Evolutionary conservation across 768 basidiomycete species (phyloP).

Genomic region (Lactifluus volemus): DNA sequence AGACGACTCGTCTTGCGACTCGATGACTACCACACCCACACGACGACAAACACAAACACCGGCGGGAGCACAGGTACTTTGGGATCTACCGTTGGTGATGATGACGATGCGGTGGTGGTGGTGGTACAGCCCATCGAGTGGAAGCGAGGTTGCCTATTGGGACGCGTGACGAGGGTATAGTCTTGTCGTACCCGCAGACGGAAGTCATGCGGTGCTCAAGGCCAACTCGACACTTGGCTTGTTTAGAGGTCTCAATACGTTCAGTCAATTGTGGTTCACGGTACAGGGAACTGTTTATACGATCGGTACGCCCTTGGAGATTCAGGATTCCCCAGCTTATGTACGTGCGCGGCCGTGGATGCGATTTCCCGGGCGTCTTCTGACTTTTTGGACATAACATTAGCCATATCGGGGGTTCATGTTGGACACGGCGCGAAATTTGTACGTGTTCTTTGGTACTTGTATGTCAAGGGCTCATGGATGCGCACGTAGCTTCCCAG

Average conservation of each 20-base stretch:
- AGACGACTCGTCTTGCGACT: conserved; percentile 38
- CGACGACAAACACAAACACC: background rate
- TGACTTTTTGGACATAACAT: too few relatives aligned
- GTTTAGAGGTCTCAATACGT: conserved; percentile 46
- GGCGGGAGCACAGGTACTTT: background rate
- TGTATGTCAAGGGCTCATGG: too few relatives aligned
- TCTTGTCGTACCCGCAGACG: conserved; percentile 32
- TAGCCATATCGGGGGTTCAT: too few relatives aligned
- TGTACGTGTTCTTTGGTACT: too few relatives aligned
- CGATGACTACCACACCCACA: too few relatives aligned
- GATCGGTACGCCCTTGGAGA: conserved; percentile 32
- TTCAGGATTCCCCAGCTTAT: conserved; percentile 42
- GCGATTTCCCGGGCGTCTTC: too few relatives aligned
- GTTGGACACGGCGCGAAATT: too few relatives aligned
- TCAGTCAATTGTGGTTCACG: conserved; percentile 45
- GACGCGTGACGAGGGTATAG: conserved; percentile 37
- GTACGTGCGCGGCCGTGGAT: conserved; percentile 25
- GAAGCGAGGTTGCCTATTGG: conserved; percentile 31
- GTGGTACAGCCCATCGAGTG: conserved; percentile 24
- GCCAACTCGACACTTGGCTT: conserved; percentile 44
- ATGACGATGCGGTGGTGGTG: too few relatives aligned
- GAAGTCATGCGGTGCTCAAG: conserved; percentile 28
- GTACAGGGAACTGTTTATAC: conserved; percentile 29
- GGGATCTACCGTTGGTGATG: too few relatives aligned
- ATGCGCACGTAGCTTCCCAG: too few relatives aligned